These are phyloP conservation scores for Stropharia rugosoannulata DNA, from an alignment of 768 basidiomycete genomes.

Conservation along the genomic window DNA sequence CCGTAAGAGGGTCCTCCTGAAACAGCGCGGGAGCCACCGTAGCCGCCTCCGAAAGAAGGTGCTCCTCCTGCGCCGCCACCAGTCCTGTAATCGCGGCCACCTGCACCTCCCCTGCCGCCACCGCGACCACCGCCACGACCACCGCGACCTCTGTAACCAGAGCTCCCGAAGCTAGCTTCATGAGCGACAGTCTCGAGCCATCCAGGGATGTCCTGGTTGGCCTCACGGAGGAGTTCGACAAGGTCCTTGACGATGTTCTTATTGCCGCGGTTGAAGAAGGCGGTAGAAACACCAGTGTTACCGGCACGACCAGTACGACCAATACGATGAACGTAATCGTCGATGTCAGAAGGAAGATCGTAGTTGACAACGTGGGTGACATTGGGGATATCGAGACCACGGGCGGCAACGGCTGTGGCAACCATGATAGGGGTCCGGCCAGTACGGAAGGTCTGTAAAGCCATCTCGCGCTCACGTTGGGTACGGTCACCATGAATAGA, in stretches of 20 bases:
- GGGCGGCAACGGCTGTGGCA: constrained; percentile 97
- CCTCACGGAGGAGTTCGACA: constrained; percentile 91
- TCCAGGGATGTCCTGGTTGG: constrained; percentile 89
- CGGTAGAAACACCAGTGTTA: constrained; percentile 93
- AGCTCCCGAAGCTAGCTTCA: constrained; percentile 72
- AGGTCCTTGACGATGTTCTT: constrained; percentile 90
- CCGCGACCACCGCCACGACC: constrained; percentile 62
- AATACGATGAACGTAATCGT: constrained; percentile 98
- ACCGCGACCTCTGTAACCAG: constrained; percentile 55
- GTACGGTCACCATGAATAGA: constrained; percentile 98
- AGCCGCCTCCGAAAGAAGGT: constrained; percentile 28
- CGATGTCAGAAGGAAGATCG: constrained; percentile 96
- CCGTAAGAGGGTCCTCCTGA: constrained; percentile 26
- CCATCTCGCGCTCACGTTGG: constrained; percentile 96
- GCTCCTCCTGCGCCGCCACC: constrained; percentile 34
- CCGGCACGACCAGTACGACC: constrained; percentile 99
- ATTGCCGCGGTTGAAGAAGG: constrained; percentile 95
- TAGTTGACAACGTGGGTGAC: constrained; percentile 99
- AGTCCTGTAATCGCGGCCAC: constrained; percentile 47
- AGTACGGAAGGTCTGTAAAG: constrained; percentile 91
- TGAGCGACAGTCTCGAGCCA: constrained; percentile 90
- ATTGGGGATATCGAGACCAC: constrained; percentile 98
- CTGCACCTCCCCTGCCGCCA: constrained; percentile 33
- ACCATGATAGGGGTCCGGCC: constrained; percentile 96
- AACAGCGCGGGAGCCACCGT: constrained; percentile 18